Conservation (phyloP, 139 green algal genomes). For the Chlorella sp. region DNA sequence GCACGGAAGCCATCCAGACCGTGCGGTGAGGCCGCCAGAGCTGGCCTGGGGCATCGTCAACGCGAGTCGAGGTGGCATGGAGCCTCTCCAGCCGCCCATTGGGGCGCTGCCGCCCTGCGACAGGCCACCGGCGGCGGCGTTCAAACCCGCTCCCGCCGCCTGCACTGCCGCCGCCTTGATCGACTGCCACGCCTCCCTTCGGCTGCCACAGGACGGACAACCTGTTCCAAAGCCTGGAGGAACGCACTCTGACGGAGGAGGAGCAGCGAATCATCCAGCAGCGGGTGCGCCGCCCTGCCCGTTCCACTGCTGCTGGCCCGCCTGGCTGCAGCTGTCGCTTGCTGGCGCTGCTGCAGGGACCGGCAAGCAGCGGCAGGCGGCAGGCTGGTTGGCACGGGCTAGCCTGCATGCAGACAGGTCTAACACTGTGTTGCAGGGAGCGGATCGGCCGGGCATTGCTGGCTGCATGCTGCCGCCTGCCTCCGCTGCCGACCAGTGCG, state of each 20-base stretch:
- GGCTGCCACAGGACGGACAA: conserved; percentile 68
- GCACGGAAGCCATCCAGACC: conserved; percentile 37
- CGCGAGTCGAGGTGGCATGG: no score
- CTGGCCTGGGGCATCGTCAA: no score
- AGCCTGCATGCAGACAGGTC: no score
- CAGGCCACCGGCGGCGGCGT: neutral
- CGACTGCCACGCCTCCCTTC: no score
- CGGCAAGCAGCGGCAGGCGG: no score
- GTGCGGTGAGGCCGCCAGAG: conserved; percentile 14
- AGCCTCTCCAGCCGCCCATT: no score
- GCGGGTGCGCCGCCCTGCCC: conserved; percentile 59
- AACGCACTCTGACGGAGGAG: conserved; percentile 71
- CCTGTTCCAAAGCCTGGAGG: conserved; percentile 83
- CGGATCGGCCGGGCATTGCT: neutral
- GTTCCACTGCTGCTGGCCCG: neutral
- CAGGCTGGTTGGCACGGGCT: no score
- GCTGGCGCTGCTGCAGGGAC: neutral
- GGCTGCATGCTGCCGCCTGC: no score
- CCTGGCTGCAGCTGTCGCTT: neutral
- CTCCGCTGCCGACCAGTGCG: no score
- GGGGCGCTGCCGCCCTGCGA: neutral
- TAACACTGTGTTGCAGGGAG: neutral
- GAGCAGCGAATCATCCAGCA: conserved; percentile 81
- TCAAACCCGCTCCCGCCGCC: neutral
- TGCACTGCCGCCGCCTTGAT: neutral